A percentile compares a stretch with the other conserved stretches of the same genome.
These are phyloP conservation scores for Zymoseptoria ardabiliae DNA, from an alignment of 2,329 filamentous ascomycete genomes.

Conservation along the genomic window DNA sequence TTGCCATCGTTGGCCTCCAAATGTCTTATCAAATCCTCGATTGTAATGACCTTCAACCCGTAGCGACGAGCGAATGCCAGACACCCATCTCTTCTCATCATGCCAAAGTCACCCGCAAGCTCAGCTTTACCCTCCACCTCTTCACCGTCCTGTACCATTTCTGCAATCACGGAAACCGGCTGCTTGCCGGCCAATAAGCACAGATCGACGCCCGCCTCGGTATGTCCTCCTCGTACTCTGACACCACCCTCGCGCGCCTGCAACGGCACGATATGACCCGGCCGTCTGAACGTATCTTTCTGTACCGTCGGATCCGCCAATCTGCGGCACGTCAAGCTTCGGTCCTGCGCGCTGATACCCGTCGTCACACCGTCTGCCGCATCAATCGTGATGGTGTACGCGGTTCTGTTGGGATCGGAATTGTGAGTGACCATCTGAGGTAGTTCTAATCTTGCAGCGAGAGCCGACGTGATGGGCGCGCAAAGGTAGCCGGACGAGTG, in stretches of 20 bases:
- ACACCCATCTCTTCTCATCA: constrained; percentile 87
- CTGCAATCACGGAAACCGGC: constrained; percentile 75
- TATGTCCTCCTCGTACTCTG: constrained; percentile 72
- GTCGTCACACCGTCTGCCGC: constrained; percentile 67
- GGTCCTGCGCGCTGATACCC: constrained; percentile 83
- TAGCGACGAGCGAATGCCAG: constrained; percentile 79
- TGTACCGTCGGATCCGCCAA: constrained; percentile 61
- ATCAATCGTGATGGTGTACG: constrained; percentile 89
- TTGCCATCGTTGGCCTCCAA: constrained; percentile 45
- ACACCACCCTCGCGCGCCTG: constrained; percentile 74
- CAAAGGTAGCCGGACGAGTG: constrained; percentile 86
- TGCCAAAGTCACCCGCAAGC: constrained; percentile 59
- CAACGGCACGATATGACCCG: constrained; percentile 86
- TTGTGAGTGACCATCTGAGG: constrained; percentile 82
- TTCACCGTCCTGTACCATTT: constrained; percentile 81
- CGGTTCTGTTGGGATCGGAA: constrained; percentile 76
- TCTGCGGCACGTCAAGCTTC: constrained; percentile 69
- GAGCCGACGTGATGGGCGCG: constrained; percentile 66
- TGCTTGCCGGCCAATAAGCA: constrained; percentile 75
- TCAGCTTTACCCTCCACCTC: constrained; percentile 62
- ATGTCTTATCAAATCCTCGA: constrained; percentile 78
- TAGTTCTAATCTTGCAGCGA: constrained; percentile 64
- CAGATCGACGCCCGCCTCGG: constrained; percentile 87
- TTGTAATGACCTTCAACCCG: constrained; percentile 90
- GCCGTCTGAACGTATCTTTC: constrained; percentile 62